Percentiles rank a stretch among this genome's conserved stretches.
Conservation (phyloP, 306 rosid genomes). For the Mimosa bimucronata region DNA sequence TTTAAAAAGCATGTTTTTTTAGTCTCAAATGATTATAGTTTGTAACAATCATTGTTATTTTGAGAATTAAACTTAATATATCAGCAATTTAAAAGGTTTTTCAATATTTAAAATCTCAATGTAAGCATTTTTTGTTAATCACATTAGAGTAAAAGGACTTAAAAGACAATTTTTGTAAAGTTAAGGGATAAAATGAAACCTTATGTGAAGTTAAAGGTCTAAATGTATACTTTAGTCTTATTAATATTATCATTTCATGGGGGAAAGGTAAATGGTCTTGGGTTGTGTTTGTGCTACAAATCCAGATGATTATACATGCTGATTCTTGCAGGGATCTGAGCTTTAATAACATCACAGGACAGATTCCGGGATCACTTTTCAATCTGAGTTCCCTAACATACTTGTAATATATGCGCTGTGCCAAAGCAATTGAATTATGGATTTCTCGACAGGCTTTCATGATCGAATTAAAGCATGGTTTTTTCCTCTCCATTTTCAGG, state of each 20-base stretch:
- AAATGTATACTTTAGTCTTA: too few relatives aligned
- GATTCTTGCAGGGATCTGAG: slow-evolving; percentile 74
- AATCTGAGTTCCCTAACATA: slow-evolving; percentile 54
- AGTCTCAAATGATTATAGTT: too few relatives aligned
- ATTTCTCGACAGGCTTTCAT: slow-evolving; percentile 19
- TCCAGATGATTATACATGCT: slow-evolving; percentile 3
- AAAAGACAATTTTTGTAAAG: too few relatives aligned
- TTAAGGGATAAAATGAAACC: too few relatives aligned
- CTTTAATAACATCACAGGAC: slow-evolving; percentile 79
- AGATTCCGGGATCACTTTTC: slow-evolving; percentile 67
- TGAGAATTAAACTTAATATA: too few relatives aligned
- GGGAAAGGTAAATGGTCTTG: background rate
- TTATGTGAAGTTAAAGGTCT: too few relatives aligned
- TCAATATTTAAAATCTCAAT: too few relatives aligned
- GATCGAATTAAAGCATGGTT: slow-evolving; percentile 6
- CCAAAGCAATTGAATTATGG: slow-evolving; percentile 17
- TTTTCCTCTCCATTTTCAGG: slow-evolving; percentile 39
- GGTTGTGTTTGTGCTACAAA: background rate
- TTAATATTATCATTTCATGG: background rate
- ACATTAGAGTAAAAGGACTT: too few relatives aligned
- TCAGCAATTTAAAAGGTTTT: too few relatives aligned
- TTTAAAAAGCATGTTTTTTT: too few relatives aligned
- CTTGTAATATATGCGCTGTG: slow-evolving; percentile 62
- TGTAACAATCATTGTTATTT: too few relatives aligned
- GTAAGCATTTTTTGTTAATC: too few relatives aligned